These are phyloP conservation scores for Tetrastigma voinierianum DNA, from an alignment of 164 flowering plant species.

Conservation along the genomic window DNA sequence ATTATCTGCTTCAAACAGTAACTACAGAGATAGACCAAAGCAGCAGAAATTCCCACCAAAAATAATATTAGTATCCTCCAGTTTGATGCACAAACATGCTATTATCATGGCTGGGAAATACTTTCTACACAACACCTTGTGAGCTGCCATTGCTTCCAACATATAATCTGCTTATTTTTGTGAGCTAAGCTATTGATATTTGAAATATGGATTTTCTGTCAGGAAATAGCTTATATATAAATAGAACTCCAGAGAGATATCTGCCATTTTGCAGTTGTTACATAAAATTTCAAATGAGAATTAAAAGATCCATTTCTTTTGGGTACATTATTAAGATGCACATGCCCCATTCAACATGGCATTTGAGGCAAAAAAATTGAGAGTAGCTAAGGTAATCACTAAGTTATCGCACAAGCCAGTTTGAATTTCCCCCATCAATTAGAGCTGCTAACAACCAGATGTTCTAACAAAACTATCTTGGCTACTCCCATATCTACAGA, in stretches of 20 bases:
- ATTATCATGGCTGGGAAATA: too few relatives aligned
- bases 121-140: too few relatives aligned
- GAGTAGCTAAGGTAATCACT: conserved; percentile 19
- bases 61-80: too few relatives aligned
- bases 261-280: conserved; percentile 1
- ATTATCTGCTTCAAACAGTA: too few relatives aligned
- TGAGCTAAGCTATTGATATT: too few relatives aligned
- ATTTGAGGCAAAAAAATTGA: conserved; percentile 9
- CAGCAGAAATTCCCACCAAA: too few relatives aligned
- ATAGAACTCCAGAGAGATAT: neutral
- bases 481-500: conserved; percentile 38
- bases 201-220: too few relatives aligned
- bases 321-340: neutral
- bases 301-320: conserved; percentile 5
- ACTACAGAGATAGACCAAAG: too few relatives aligned
- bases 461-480: conserved; percentile 28
- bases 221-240: neutral
- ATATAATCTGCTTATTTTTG: too few relatives aligned
- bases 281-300: neutral
- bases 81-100: too few relatives aligned
- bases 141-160: too few relatives aligned
- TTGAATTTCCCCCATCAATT: conserved; percentile 12
- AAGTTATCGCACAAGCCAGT: conserved; percentile 14
- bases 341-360: conserved; percentile 13
- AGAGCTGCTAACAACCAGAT: conserved; percentile 26